Conservation (phyloP, 345 rosid genomes). For the Murraya paniculata region DNA sequence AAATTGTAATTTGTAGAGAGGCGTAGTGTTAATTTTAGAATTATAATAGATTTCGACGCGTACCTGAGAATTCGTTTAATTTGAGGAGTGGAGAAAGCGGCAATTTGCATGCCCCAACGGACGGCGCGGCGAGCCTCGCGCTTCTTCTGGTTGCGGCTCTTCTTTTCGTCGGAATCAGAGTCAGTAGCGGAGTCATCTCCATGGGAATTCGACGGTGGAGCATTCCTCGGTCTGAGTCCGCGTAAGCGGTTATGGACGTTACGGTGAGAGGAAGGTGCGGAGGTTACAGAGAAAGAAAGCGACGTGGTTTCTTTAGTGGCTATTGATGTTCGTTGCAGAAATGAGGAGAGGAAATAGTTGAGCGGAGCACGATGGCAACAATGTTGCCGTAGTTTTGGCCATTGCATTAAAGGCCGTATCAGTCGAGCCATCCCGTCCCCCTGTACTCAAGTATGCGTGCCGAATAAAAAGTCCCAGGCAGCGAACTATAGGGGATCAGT, state of each 20-base stretch:
- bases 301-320: slow-evolving; percentile 12
- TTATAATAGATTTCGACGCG: background rate
- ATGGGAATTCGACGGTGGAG: slow-evolving; percentile 26
- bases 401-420: slow-evolving; percentile 41
- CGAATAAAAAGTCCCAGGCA: background rate
- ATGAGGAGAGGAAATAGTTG: slow-evolving; percentile 15
- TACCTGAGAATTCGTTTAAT: slow-evolving; percentile 67
- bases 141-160: slow-evolving; percentile 81
- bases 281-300: slow-evolving; percentile 17
- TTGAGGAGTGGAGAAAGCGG: slow-evolving; percentile 68
- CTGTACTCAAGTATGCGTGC: background rate
- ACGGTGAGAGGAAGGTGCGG: slow-evolving; percentile 32
- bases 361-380: slow-evolving; percentile 13
- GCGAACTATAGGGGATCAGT: background rate
- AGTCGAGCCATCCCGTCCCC: slow-evolving; percentile 40
- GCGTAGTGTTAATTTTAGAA: background rate
- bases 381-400: slow-evolving; percentile 25
- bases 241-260: slow-evolving; percentile 27
- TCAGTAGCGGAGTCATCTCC: slow-evolving; percentile 30
- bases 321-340: slow-evolving; percentile 10
- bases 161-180: slow-evolving; percentile 47
- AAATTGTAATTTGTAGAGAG: background rate
- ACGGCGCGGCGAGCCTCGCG: slow-evolving; percentile 91
- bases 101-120: slow-evolving; percentile 75
- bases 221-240: slow-evolving; percentile 30